A percentile compares a stretch with the other conserved stretches of the same genome.
Evolutionary conservation across 139 green algal genomes (phyloP).

Genomic region (Picochlorum sp.): DNA sequence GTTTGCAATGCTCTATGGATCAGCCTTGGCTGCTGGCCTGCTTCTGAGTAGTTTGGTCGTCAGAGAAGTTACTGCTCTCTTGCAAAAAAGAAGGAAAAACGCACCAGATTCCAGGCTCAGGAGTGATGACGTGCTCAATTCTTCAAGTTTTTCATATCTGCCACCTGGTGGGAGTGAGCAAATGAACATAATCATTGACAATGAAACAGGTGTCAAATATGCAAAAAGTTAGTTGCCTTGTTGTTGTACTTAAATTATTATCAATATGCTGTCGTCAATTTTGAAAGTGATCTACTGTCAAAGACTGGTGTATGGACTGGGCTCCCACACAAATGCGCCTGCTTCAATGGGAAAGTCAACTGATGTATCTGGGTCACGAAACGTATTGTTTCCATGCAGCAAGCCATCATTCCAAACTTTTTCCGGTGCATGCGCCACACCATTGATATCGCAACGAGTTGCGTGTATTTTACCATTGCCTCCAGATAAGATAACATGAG

Average conservation of each 20-base stretch:
- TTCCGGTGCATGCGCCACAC: conserved; percentile 19
- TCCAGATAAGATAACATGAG: conserved; percentile 38
- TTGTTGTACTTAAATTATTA: no score
- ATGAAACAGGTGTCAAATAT: conserved; percentile 10
- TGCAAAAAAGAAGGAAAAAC: neutral
- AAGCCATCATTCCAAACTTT: conserved; percentile 10
- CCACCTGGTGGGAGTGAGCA: conserved; percentile 3
- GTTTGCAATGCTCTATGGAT: conserved; percentile 79
- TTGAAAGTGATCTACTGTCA: no score
- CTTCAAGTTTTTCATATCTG: neutral
- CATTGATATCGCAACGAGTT: conserved; percentile 18
- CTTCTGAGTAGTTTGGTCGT: conserved; percentile 23
- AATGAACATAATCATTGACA: conserved; percentile 6
- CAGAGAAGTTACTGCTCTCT: conserved; percentile 7
- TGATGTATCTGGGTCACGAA: conserved; percentile 11
- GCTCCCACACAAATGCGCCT: conserved; percentile 32
- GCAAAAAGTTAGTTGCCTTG: conserved; percentile 15
- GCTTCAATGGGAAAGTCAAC: conserved; percentile 30
- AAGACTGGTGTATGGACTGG: conserved; percentile 25
- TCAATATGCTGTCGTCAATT: conserved; percentile 21
- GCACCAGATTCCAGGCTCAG: neutral
- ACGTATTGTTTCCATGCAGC: conserved; percentile 7
- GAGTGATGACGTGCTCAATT: conserved; percentile 5
- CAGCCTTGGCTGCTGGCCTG: conserved; percentile 43
- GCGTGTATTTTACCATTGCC: conserved; percentile 1